These are phyloP conservation scores for Tripterygium wilfordii DNA, from an alignment of 177 flowering plant species.

Conservation along the genomic window DNA sequence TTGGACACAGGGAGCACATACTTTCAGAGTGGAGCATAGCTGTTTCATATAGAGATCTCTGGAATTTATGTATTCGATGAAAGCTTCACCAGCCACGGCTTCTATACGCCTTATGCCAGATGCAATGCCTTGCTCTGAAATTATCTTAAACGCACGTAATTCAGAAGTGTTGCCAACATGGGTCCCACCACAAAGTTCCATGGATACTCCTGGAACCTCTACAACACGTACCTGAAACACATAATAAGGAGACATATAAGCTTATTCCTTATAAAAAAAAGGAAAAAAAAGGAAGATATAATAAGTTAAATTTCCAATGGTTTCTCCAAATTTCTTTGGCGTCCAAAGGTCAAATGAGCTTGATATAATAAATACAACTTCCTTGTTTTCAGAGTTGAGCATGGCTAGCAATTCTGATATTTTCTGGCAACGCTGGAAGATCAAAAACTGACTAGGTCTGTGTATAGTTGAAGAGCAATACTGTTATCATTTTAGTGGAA, in stretches of 20 bases:
- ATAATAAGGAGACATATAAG: neutral
- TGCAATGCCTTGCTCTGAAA: slow-evolving; percentile 94
- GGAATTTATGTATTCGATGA: slow-evolving; percentile 65
- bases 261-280: neutral
- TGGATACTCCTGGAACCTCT: slow-evolving; percentile 94
- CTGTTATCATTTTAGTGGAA: no score
- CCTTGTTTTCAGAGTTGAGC: no score
- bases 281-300: no score
- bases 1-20: no score
- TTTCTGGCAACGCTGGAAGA: no score
- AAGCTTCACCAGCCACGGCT: slow-evolving; percentile 98
- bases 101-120: slow-evolving; percentile 93
- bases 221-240: slow-evolving; percentile 81
- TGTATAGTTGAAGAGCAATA: no score
- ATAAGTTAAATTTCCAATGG: no score
- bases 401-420: no score
- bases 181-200: slow-evolving; percentile 98
- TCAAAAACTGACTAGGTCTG: no score
- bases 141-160: slow-evolving; percentile 83
- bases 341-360: no score
- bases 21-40: slow-evolving; percentile 84
- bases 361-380: no score
- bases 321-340: no score
- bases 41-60: slow-evolving; percentile 76
- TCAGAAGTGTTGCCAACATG: slow-evolving; percentile 86